These are phyloP conservation scores for Carex arenaria DNA, from an alignment of 202 grass and related monocot species.

Conservation along the genomic window DNA sequence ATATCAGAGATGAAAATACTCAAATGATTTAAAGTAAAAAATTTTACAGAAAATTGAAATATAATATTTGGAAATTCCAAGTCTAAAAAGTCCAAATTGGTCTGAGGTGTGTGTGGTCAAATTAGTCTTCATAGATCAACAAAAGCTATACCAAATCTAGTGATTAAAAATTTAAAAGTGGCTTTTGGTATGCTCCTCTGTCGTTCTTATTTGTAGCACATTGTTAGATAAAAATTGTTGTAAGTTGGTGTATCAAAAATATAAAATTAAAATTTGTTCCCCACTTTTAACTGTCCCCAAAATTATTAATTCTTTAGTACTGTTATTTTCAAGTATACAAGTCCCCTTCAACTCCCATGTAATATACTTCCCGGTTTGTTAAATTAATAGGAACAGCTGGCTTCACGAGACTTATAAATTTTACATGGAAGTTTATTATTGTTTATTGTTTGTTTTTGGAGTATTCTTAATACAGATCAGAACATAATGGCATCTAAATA, in stretches of 20 bases:
- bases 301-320: background rate
- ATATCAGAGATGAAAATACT: no score
- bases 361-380: background rate
- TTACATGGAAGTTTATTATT: background rate
- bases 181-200: background rate
- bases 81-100: background rate
- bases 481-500: background rate
- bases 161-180: constrained; percentile 5
- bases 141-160: background rate
- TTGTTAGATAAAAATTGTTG: background rate
- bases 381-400: background rate
- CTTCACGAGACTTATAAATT: background rate
- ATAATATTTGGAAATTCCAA: background rate
- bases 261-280: constrained; percentile 4
- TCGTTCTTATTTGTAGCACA: background rate
- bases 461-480: background rate
- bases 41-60: background rate
- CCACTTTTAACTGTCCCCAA: background rate
- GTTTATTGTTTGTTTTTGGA: background rate
- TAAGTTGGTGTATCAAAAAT: background rate
- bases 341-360: no score
- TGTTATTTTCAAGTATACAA: no score
- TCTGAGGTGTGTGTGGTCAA: background rate
- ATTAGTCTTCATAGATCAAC: background rate
- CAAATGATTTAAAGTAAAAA: background rate